Evolutionary conservation across 257 asterid genomes (phyloP).

Genomic region (Petunia secreta): DNA sequence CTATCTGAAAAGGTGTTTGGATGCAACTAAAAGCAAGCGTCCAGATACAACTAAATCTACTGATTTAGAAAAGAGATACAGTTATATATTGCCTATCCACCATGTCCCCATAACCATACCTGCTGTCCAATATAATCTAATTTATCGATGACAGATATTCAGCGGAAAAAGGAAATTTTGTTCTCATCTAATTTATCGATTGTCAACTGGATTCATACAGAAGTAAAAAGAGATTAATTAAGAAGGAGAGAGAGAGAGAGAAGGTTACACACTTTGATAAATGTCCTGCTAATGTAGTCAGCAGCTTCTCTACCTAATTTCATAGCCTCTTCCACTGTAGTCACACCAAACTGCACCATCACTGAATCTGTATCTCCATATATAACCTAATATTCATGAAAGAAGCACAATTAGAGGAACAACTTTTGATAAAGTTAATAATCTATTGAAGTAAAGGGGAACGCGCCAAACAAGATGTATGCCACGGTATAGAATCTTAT

Average conservation of each 20-base stretch:
- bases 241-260: constrained; percentile 7
- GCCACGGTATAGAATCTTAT: too few species aligned
- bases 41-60: constrained; percentile 2
- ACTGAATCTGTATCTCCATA: constrained; percentile 99
- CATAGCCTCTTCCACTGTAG: constrained; percentile 94
- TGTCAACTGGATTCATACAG: neutral
- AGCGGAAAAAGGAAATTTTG: neutral
- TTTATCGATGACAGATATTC: neutral
- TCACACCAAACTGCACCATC: constrained; percentile 97
- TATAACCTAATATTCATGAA: constrained; percentile 64
- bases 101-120: neutral
- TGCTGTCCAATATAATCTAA: neutral
- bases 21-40: neutral
- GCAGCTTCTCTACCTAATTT: constrained; percentile 96
- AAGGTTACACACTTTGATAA: constrained; percentile 62
- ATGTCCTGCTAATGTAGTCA: constrained; percentile 84
- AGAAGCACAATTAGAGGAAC: constrained; percentile 20
- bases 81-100: neutral
- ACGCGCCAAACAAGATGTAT: neutral
- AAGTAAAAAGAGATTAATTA: neutral
- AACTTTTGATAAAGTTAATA: neutral
- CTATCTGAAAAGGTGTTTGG: neutral
- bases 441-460: neutral
- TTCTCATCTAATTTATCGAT: neutral
- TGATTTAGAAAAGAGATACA: neutral